Base-by-base conservation (phyloP, 176 grass and related monocot species). In the Carex myosuroides region DNA sequence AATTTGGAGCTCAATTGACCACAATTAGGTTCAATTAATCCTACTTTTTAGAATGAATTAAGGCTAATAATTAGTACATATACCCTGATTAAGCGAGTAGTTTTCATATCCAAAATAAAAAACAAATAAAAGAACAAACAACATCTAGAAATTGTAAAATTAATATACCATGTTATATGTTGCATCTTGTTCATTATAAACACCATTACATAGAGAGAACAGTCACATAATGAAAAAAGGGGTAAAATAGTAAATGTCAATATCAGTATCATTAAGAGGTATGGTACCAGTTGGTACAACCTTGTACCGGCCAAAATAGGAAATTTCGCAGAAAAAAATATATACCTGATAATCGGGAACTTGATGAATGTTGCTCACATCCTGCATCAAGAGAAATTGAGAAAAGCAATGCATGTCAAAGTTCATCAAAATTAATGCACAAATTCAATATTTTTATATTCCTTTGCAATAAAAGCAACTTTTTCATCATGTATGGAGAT, bases 331-430 rank as follows among this genome's bases (percentile, higher is more conserved):
- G 6, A 75, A 52, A 35, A 4, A 13, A 75, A 50, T 24, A 37
- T 64, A 42, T 69, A 97, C 94, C 90, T 98, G 92, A 84, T 98
- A 86, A 82, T 98, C 89, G 30, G 93, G 93, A 59, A 93, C 93
- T 30, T 98, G 42, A 14, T 89, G 79, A 77, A 92, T 90, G 70
- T 89, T 86, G 86, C 95, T 98, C 79, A 90, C 91, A 85, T 98
- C 95, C 95, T 98, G 84, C 16, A 69, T 64, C 56, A 81, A 72
- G 11, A 65, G 32, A n/a, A n/a, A n/a, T n/a, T n/a, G n/a, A n/a
- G n/a, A 29, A 75, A 20, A 16, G 13, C 18, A 70, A 37, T 17
- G 30, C 13, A 77, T 83, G 16, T 24, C 57, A 44, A 54, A 83
- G 24, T 75, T 30, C 37, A 32, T 63, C 59, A 79, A 8, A 65